Evolutionary conservation across 1,284 basidiomycete species (phyloP).

Genomic region (Limonomyces culmigenus): DNA sequence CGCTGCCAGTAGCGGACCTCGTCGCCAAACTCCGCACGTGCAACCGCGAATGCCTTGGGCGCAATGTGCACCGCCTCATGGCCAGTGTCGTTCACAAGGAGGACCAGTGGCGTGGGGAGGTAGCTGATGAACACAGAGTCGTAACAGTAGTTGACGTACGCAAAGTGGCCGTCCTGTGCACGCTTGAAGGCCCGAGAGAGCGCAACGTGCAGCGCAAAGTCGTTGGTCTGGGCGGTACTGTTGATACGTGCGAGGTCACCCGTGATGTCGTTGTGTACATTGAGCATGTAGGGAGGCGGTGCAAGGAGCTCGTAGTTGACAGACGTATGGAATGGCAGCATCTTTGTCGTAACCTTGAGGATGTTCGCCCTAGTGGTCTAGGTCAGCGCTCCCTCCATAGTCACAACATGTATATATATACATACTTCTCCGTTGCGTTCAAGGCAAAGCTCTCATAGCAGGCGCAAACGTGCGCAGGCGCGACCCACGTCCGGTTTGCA

Average conservation of each 20-base stretch:
- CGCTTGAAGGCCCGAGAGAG: slow-evolving; percentile 34
- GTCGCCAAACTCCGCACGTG: slow-evolving; percentile 32
- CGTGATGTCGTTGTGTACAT: slow-evolving; percentile 37
- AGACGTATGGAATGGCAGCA: slow-evolving; percentile 41
- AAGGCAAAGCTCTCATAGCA: slow-evolving; percentile 31
- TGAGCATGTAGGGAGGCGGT: slow-evolving; percentile 30
- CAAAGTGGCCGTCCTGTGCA: slow-evolving; percentile 40
- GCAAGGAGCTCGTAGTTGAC: slow-evolving; percentile 38
- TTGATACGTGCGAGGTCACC: slow-evolving; percentile 31
- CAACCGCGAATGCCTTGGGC: slow-evolving; percentile 37
- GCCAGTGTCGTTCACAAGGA: slow-evolving; percentile 29
- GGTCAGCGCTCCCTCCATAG: too few species aligned
- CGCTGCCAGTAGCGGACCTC: slow-evolving; percentile 37
- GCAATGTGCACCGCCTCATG: slow-evolving; percentile 38
- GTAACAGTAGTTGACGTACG: slow-evolving; percentile 35
- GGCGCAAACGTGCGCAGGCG: slow-evolving; percentile 28
- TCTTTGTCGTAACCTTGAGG: slow-evolving; percentile 41
- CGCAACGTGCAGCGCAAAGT: slow-evolving; percentile 37
- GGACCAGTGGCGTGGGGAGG: slow-evolving; percentile 33
- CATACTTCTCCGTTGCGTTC: slow-evolving; percentile 25
- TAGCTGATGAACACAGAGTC: slow-evolving; percentile 35
- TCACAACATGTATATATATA: too few species aligned
- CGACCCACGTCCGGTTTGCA: slow-evolving; percentile 32
- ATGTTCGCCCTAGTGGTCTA: slow-evolving; percentile 18
- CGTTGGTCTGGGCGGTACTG: slow-evolving; percentile 23